Evolutionary conservation across 495 filamentous ascomycete genomes (phyloP).

Genomic region (Penicillium goetzii): DNA sequence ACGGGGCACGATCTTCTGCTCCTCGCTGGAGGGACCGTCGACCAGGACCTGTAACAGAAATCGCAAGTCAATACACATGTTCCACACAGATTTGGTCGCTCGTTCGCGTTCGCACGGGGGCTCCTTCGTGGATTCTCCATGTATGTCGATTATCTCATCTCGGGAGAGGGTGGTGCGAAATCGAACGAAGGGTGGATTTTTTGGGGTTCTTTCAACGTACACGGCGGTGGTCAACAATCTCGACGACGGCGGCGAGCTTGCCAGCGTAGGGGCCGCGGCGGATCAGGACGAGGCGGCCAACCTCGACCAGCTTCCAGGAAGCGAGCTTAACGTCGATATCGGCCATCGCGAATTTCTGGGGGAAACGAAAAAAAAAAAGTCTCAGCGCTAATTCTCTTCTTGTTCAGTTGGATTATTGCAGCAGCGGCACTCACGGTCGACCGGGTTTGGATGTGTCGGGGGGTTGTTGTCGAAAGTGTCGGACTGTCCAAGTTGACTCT

Average conservation of each 20-base stretch:
- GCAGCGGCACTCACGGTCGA: conserved; percentile 50
- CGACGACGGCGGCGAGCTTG: conserved; percentile 89
- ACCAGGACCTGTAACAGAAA: conserved; percentile 74
- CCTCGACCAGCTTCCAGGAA: conserved; percentile 90
- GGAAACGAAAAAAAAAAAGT: conserved; percentile 14
- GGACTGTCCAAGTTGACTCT: conserved; percentile 46
- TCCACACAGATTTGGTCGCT: not conserved
- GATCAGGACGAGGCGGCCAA: conserved; percentile 92
- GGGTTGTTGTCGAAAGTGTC: conserved; percentile 54
- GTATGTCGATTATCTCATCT: conserved; percentile 1
- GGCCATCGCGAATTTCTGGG: conserved; percentile 57
- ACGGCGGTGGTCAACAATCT: conserved; percentile 99
- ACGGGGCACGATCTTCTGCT: conserved; percentile 76
- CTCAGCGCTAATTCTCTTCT: conserved; percentile 27
- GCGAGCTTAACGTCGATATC: conserved; percentile 75
- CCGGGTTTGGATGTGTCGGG: conserved; percentile 46
- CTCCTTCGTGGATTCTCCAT: conserved; percentile 13
- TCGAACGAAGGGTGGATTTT: conserved; percentile 12
- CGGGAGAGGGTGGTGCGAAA: not conserved
- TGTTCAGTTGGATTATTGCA: conserved; percentile 17
- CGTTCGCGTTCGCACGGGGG: not conserved
- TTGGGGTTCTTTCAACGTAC: conserved; percentile 62
- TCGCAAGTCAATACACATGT: conserved; percentile 42
- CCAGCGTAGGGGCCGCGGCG: conserved; percentile 74
- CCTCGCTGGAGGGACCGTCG: conserved; percentile 84